These are phyloP conservation scores for Nicotiana obtusifolia DNA, from an alignment of 257 asterid species.

Conservation along the genomic window DNA sequence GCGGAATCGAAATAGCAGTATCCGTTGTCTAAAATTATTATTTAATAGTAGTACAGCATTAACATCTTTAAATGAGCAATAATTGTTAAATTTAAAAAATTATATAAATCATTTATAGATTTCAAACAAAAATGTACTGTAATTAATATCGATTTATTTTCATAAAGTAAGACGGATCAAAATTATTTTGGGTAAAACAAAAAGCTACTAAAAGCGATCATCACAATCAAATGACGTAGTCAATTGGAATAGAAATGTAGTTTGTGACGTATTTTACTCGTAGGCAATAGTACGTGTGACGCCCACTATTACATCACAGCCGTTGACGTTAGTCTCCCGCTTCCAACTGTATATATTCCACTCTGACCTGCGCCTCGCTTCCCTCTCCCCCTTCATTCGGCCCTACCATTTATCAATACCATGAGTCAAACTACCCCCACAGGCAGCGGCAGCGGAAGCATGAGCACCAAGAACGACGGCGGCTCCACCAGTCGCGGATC, in stretches of 20 bases:
- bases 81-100: neutral
- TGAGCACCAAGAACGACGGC: too few relatives aligned
- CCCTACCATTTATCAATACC: neutral
- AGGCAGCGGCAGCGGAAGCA: too few relatives aligned
- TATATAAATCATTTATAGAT: neutral
- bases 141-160: neutral
- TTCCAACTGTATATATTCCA: neutral
- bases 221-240: neutral
- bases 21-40: too few relatives aligned
- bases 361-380: neutral
- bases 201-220: neutral
- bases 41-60: neutral
- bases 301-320: neutral
- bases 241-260: neutral
- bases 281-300: neutral
- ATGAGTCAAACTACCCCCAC: neutral
- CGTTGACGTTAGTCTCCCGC: neutral
- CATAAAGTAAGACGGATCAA: neutral
- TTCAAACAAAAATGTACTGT: neutral
- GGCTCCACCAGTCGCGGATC: neutral
- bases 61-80: neutral
- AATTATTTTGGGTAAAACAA: neutral
- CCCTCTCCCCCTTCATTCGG: neutral
- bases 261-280: neutral
- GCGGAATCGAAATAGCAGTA: neutral